Evolutionary conservation across 1,284 basidiomycete species (phyloP), one percentile per base, ranked within the genome.

Genomic region (Polyporus tsugae): DNA sequence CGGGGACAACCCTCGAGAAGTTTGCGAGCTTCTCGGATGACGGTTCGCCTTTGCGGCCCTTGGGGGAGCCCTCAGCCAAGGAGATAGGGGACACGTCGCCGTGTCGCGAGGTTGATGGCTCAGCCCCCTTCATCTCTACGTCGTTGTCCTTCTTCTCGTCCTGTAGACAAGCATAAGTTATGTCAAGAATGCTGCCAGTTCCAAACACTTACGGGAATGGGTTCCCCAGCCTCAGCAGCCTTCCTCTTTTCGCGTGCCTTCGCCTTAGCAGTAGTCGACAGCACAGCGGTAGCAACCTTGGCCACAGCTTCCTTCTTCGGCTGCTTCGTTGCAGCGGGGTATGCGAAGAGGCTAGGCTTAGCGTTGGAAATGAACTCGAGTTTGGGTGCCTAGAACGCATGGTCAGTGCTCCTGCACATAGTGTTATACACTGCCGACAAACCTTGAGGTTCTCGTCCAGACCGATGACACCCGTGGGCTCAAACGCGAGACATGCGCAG

Each of bases 241-340:
- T 95, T 95, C 76, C 91, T 93, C 86, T 93, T 96, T 78, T 96
- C 95, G 71, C 97, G 87, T 2, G 96, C 95, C 79, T 95, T 95
- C 17, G 94, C 94, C 80, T 95, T 97, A 0, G 95, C 96, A 0
- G 96, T 99, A 1, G 97, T 98, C 6, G 95, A 97, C 52, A 99
- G 86, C 7, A 99, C 95, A 36, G 95, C 97, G 13, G 96, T 92
- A 44, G 94, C 94, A 64, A 96, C 91, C 81, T 97, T 97, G 58
- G 93, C 89, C 49, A 95, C 91, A 1, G 93, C 87, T 82, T 97
- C 96, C 82, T 95, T 96, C 81, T 95, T 94, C 1, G 94, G 94
- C 15, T 95, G 93, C 78, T 95, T 95, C 60, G 90, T 91, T 2
- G 89, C 86, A 15, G 91, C 82, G 7, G 95, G 95, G 80, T 98